Base-by-base conservation (phyloP, 2,329 filamentous ascomycete genomes). In the Pseudovirgaria hyperparasitica region DNA sequence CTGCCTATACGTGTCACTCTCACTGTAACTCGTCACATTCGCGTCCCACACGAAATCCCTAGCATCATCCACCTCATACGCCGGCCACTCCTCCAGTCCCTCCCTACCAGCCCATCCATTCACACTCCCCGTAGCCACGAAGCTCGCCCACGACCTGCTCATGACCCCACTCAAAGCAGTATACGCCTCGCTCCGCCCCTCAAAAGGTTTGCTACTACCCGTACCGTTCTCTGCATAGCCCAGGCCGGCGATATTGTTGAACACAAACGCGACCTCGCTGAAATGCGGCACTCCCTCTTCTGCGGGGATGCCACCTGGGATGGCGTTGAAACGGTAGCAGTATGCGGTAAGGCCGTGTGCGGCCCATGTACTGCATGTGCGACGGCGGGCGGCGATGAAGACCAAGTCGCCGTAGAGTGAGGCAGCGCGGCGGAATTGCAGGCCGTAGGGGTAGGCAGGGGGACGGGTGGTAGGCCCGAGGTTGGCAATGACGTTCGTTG, bases 251-350 rank as follows among this genome's bases (percentile, higher is more conserved):
- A 52, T 43, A 38, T 65, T 64, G 38, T 58, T 41, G 40, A 65
- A 64, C 5, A 63, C 60, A 27, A 60, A 63, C 0, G 55, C 43
- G 1, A 63, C 55, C 40, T 65, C 60, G 34, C 62, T 57, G 43
- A 73, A 74, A 43, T 75, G 71, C 0, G 61, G 60, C 0, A 60
- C 63, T 1, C 63, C 65, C 1, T 50, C 42, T 2, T 52, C 46
- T 8, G 53, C 48, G 1, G 55, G 46, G 2, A 61, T 37, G 7
- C 66, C 63, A 4, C 58, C 55, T 0, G 62, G 50, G 6, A 59
- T 42, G 11, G 67, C 68, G 40, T 76, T 70, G 57, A 76, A 77
- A 25, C 67, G 62, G 52, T 75, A 77, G 33, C 64, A 67, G 50
- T 72, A 77, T 3, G 64, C 64, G 5, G 64, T 59, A 1, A 66